Base-by-base conservation (phyloP, 805 yeast species). In the Candida ovalis region DNA sequence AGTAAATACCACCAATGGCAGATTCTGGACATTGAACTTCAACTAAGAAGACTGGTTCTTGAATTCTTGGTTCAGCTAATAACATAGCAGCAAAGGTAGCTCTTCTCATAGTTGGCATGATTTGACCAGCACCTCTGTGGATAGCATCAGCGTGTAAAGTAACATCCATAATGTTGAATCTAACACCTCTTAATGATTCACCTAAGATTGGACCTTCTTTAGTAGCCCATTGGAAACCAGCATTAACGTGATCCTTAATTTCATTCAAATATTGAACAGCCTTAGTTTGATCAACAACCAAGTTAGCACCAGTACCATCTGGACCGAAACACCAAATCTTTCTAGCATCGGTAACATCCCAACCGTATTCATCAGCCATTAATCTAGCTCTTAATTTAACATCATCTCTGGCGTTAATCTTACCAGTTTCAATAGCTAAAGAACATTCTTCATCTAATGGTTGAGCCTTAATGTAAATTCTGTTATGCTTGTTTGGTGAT, bases 251-350 rank as follows among this genome's bases (percentile, higher is more conserved):
- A 78, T 92, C 99, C 88, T 92, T 92, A 84, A 94, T 94, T 84
- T 92, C 99, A 76, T 81, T 76, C 80, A 92, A 85, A 90, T 91
- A 92, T 82, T 94, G 98, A 58, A 92, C 98, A 70, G 99, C 99
- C 92, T 92, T 92, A 71, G 98, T 92, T 80, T 91, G 97, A 82
- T 92, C 99, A 76, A 92, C 96, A 71, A 92, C 97, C 71, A 94
- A 77, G 82, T 92, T 92, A 70, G 99, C 91, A 79, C 99, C 99
- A 75, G 80, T 84, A 78, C 97, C 97, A 72, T 92, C 99, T 74
- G 99, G 98, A 81, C 99, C 99, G 90, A 92, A 92, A 87, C 97
- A 89, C 99, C 99, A 92, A 73, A 92, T 94, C 94, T 94, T 92
- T 87, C 99, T 91, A 78, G 97, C 99, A 73, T 92, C 99, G 66